These are phyloP conservation scores for Curvularia hawaiiensis DNA, from an alignment of 2,329 filamentous ascomycete genomes.

Conservation along the genomic window DNA sequence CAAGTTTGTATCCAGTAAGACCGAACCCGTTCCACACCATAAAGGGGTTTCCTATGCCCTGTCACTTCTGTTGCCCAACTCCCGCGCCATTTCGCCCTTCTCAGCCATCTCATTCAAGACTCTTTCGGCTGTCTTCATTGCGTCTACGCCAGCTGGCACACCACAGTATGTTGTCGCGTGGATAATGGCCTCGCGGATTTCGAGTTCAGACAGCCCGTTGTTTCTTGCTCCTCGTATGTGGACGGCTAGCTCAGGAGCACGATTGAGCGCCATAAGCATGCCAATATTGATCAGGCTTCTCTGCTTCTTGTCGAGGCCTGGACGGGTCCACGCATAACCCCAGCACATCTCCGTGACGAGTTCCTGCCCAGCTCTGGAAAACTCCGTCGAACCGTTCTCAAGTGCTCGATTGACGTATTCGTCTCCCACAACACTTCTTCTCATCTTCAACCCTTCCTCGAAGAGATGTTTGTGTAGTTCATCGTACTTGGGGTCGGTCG, in stretches of 20 bases:
- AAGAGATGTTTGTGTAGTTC: slow-evolving; percentile 61
- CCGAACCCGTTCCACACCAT: not conserved
- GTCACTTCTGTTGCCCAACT: slow-evolving; percentile 39
- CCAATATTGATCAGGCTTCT: slow-evolving; percentile 67
- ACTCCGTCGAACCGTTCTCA: slow-evolving; percentile 62
- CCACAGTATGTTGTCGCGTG: slow-evolving; percentile 60
- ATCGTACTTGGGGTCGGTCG: slow-evolving; percentile 49
- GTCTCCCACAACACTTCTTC: slow-evolving; percentile 65
- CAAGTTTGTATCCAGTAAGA: not conserved
- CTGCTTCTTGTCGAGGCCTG: slow-evolving; percentile 65
- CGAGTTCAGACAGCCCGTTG: slow-evolving; percentile 65
- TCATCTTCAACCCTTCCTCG: slow-evolving; percentile 65
- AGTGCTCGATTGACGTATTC: slow-evolving; percentile 64
- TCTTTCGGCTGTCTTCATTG: slow-evolving; percentile 58
- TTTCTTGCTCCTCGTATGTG: slow-evolving; percentile 68
- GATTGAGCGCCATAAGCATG: slow-evolving; percentile 67
- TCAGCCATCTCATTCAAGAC: slow-evolving; percentile 58
- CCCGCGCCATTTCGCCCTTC: slow-evolving; percentile 48
- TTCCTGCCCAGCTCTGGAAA: slow-evolving; percentile 65
- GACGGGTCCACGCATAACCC: slow-evolving; percentile 68
- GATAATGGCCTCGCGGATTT: slow-evolving; percentile 65
- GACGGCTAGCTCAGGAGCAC: slow-evolving; percentile 62
- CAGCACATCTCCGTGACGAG: slow-evolving; percentile 68
- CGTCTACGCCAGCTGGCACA: slow-evolving; percentile 60
- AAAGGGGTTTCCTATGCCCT: slow-evolving; percentile 25